Evolutionary conservation across 257 asterid species (phyloP).

Genomic region (Solanum lignicaule): DNA sequence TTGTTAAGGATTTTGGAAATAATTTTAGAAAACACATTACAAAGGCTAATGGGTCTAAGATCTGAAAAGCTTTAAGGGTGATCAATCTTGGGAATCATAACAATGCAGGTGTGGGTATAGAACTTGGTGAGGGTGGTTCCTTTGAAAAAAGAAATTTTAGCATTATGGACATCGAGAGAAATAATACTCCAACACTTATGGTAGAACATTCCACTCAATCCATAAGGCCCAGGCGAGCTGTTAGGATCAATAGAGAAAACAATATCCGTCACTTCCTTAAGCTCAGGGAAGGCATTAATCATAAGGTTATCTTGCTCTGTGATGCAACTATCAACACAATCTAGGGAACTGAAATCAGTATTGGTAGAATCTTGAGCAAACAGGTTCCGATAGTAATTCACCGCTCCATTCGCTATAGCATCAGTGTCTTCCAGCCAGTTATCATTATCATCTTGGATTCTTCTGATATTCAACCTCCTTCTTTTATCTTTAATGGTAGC

Average conservation of each 20-base stretch:
- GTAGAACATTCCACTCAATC: neutral
- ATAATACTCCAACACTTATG: neutral
- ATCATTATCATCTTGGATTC: neutral
- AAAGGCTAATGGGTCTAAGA: neutral
- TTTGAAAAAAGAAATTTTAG: neutral
- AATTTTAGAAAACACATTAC: neutral
- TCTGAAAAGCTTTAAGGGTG: neutral
- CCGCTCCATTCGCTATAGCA: neutral
- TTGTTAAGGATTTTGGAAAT: neutral
- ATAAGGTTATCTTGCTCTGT: too few relatives aligned
- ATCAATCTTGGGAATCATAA: neutral
- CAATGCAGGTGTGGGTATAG: neutral
- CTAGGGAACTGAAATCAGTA: neutral
- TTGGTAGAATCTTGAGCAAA: neutral
- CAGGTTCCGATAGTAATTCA: too few relatives aligned
- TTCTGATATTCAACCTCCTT: too few relatives aligned
- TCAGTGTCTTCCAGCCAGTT: neutral
- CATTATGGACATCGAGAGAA: neutral
- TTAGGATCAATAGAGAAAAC: neutral
- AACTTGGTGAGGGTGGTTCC: neutral
- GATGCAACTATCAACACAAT: too few relatives aligned
- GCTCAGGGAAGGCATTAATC: too few relatives aligned
- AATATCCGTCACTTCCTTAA: neutral
- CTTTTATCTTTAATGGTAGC: too few relatives aligned
- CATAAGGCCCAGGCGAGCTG: neutral